Percentiles rank a stretch among this genome's conserved stretches.
Evolutionary conservation across 805 yeast genomes (phyloP).

Genomic region (Cyberlindnera misumaiensis): DNA sequence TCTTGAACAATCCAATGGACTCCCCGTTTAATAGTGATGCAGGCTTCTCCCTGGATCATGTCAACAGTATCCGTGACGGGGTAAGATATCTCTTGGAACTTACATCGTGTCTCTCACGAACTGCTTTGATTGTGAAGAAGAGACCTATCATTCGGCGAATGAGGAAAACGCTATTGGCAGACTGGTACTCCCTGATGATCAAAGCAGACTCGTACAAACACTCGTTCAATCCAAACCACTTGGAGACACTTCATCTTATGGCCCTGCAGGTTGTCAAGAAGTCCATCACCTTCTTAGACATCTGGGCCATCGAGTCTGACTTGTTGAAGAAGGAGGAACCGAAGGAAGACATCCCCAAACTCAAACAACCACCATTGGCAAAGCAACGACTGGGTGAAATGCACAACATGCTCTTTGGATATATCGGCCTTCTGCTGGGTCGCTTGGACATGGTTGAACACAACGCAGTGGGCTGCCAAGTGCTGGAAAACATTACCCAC

Average conservation of each 20-base stretch:
- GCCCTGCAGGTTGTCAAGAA: slow-evolving; percentile 62
- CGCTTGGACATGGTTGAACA: slow-evolving; percentile 72
- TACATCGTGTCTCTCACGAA: slow-evolving; percentile 70
- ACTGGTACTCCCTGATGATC: slow-evolving; percentile 73
- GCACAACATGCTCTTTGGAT: slow-evolving; percentile 49
- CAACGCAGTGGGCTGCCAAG: slow-evolving; percentile 61
- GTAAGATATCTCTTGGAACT: slow-evolving; percentile 55
- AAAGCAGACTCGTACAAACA: slow-evolving; percentile 71
- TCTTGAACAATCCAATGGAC: slow-evolving; percentile 57
- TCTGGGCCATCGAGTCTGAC: slow-evolving; percentile 66
- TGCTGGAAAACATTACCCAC: slow-evolving; percentile 58
- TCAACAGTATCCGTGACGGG: slow-evolving; percentile 69
- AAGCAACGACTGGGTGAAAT: slow-evolving; percentile 58
- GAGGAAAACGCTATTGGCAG: slow-evolving; percentile 65
- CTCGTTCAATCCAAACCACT: slow-evolving; percentile 48
- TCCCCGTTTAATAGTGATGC: slow-evolving; percentile 29
- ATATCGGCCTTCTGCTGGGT: slow-evolving; percentile 65
- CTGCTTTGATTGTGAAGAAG: slow-evolving; percentile 60
- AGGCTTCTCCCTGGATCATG: slow-evolving; percentile 20
- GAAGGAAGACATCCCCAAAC: slow-evolving; percentile 31
- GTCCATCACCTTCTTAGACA: slow-evolving; percentile 54
- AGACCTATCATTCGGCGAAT: slow-evolving; percentile 54
- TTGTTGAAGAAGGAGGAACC: slow-evolving; percentile 25
- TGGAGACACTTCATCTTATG: slow-evolving; percentile 56
- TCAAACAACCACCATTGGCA: slow-evolving; percentile 53